Base-by-base conservation (phyloP, 352 stramenopile species). In the Pythium grandisporangium region DNA sequence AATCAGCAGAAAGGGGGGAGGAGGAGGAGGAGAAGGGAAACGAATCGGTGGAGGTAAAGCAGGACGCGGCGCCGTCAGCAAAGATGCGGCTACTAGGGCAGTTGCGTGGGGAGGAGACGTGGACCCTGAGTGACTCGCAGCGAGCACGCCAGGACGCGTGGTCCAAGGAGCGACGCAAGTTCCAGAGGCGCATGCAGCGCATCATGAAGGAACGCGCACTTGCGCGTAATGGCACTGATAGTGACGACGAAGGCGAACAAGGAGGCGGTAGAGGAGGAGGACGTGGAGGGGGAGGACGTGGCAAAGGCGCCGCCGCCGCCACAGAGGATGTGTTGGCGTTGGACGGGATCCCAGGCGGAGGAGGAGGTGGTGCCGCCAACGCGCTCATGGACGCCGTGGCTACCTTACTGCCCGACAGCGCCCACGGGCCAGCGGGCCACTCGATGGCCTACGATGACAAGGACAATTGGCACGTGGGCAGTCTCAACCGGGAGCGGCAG, bases 401-500 rank as follows among this genome's bases (percentile, higher is more conserved):
- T 0, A 56, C 45, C 2, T 32, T 82, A 5, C 38, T 81, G 14
- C 66, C 73, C 0, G 35, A 51, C 12, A 48, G 33, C 7, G 58
- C 45, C 0, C 39, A 84, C 2, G 62, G 73, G 30, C 61, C 67
- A n/a, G 51, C 55, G 0, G 51, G 58, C 3, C 57, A 83, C 14
- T 51, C 71, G 0, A 37, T 87, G 14, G 66, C 70, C 2, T 91
- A 81, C 16, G 58, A 64, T 3, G 75, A 88, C 57, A 91, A 88
- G 40, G 74, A 85, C 49, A 88, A 91, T 42, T 91, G 77, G 77
- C 64, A 53, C 4, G 65, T 91, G 13, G 72, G 76, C 0, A 84
- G 74, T 46, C 42, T 87, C 27, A 87, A 88, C 26, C 66, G 77
- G 12, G 67, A 88, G 42, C 55, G 59, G 30, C 75, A 85, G 58